Evolutionary conservation across 2,329 filamentous ascomycete species (phyloP), one percentile per base, ranked within the genome.

Genomic region (Aaosphaeria pasadenensis): DNA sequence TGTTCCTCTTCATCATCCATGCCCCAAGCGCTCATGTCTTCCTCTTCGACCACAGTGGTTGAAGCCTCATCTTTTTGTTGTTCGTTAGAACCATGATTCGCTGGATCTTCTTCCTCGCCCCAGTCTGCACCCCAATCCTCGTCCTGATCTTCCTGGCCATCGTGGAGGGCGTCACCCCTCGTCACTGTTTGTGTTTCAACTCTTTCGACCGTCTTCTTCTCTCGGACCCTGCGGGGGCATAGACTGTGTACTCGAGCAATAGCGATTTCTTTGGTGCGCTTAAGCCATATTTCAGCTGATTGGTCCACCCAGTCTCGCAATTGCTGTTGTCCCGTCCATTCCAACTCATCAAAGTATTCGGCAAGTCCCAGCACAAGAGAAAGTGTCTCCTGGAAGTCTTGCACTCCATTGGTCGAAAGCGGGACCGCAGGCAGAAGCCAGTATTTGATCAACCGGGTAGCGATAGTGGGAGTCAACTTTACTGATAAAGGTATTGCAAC

Each of bases 371-470:
- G 74, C 0, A 89, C 82, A 39, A 81, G 75, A 36, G 81, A 77
- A n/a, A 95, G 79, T 5, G 85, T 80, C 1, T 75, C 74, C 59
- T 95, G 84, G 60, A 96, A 96, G 1, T 74, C 75, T 6, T 77
- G 75, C 68, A 96, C 84, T 7, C 86, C 84, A 7, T 80, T 76
- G 7, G 96, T 75, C 0, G 88, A 86, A 1, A 86, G 76, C 1
- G 94, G 92, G 0, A 99, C 85, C 1, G 84, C 82, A 11, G 83
- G 79, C 31, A 88, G 82, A 6, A 99, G 78, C 86, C 90, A 95
- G 4, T 80, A 76, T 4, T 80, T 80, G 38, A 90, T 85, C 7
- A 96, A 77, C 24, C 82, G 81, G 5, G 82, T 78, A 6, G 86
- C 79, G 7, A 96, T 70, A 36, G 81, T 77, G 0, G 85, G 84